Evolutionary conservation across 2,329 filamentous ascomycete genomes (phyloP).

Genomic region (Neofusicoccum ribis): DNA sequence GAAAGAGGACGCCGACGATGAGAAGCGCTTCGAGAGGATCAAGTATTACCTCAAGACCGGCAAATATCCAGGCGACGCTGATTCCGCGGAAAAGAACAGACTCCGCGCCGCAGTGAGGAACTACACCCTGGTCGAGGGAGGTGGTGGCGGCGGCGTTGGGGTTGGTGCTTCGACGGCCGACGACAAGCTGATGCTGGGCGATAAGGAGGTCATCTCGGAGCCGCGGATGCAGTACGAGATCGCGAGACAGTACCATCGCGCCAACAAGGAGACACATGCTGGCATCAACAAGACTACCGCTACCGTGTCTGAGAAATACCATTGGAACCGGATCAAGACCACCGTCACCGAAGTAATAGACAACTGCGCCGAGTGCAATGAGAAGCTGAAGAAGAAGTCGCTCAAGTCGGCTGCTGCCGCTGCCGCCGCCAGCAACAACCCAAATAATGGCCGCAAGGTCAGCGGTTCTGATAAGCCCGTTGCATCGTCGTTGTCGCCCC

Average conservation of each 20-base stretch:
- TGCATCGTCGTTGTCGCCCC: neutral
- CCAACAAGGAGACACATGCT: conserved; percentile 57
- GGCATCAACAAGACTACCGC: conserved; percentile 99
- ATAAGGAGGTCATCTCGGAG: conserved; percentile 94
- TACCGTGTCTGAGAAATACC: conserved; percentile 87
- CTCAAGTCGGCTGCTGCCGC: neutral
- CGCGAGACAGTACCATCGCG: conserved; percentile 71
- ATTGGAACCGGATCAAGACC: conserved; percentile 98
- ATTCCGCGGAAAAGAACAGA: conserved; percentile 92
- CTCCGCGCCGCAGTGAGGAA: conserved; percentile 91
- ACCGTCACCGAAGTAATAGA: conserved; percentile 93
- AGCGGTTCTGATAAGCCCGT: neutral
- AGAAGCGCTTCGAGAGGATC: conserved; percentile 98
- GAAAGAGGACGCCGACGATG: conserved; percentile 80
- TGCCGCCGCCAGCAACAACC: neutral
- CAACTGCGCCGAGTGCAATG: conserved; percentile 87
- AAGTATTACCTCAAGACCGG: conserved; percentile 94
- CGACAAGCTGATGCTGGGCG: conserved; percentile 85
- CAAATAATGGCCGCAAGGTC: neutral
- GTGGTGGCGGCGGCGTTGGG: conserved; percentile 18
- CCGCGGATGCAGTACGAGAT: conserved; percentile 89
- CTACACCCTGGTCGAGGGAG: conserved; percentile 71
- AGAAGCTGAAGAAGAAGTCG: conserved; percentile 38
- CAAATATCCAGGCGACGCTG: conserved; percentile 89
- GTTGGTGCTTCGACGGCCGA: conserved; percentile 52